Evolutionary conservation across 1,284 basidiomycete species (phyloP), one percentile per base, ranked within the genome.

Genomic region (Vanrija pseudolonga): DNA sequence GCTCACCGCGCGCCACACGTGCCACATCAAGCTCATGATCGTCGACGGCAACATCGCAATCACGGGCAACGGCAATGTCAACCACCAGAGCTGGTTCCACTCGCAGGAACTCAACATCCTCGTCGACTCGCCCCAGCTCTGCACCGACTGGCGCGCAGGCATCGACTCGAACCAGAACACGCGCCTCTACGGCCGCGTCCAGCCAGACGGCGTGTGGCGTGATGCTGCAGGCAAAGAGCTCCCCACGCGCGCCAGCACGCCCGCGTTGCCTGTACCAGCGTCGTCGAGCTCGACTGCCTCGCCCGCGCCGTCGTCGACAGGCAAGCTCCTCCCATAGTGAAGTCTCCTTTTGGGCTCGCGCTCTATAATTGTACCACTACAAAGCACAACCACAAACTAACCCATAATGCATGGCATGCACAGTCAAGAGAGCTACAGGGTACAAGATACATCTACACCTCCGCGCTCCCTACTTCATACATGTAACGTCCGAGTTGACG

Each of bases 71-170:
- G 69, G 71, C n/a, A 72, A 73, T 52, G 46, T 47, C 15, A 85
- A 85, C 61, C 82, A 83, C 6, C 84, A 86, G 67, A 83, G 82
- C 9, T 88, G 86, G 85, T 87, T 80, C 76, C 87, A 89, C 72
- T 84, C 83, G 40, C 84, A 87, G 62, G 87, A 89, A 66, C 80
- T 84, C 65, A 88, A 89, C 66, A 77, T 88, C 50, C 81, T 89
- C 77, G 76, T 88, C 45, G 87, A 88, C 68, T 82, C 79, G 1
- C n/a, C 77, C 4, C 70, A 77, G 36, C 79, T 87, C 48, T 83
- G 84, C 45, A 59, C 66, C 44, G 83, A 85, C 59, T 87, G 85
- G 84, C 77, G 82, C 63, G 77, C 80, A 45, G 82, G 80, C 4
- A 76, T 88, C 37, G 69, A 80, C 44, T 71, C 81, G 17, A 86